Evolutionary conservation across 768 basidiomycete species (phyloP).

Genomic region (Lentinula sp.): DNA sequence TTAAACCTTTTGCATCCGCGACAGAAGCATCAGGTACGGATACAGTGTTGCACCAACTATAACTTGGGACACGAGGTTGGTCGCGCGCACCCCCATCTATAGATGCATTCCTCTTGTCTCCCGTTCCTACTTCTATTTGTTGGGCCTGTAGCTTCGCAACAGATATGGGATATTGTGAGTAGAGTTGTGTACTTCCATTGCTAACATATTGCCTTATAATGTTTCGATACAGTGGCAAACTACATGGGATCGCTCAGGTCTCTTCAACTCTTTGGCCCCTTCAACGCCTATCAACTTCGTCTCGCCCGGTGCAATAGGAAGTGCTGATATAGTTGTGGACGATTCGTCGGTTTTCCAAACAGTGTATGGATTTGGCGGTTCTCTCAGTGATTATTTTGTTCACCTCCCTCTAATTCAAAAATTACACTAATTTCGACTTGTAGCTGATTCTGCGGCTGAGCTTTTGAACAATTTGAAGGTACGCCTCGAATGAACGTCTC

Average conservation of each 20-base stretch:
- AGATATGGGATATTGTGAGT: constrained; percentile 50
- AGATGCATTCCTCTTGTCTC: background rate
- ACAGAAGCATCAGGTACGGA: background rate
- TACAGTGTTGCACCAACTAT: background rate
- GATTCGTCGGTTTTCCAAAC: constrained; percentile 52
- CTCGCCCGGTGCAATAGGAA: constrained; percentile 48
- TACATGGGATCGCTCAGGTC: constrained; percentile 43
- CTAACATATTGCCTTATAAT: background rate
- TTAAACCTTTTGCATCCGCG: background rate
- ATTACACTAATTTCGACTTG: background rate
- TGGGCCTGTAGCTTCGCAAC: constrained; percentile 31
- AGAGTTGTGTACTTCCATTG: background rate
- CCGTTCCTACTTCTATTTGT: constrained; percentile 8
- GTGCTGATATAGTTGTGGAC: constrained; percentile 58
- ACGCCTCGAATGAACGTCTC: background rate
- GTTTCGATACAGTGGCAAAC: constrained; percentile 49
- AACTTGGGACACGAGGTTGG: background rate
- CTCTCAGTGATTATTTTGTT: constrained; percentile 43
- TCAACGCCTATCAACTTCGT: constrained; percentile 52
- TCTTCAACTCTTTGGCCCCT: constrained; percentile 43
- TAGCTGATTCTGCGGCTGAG: constrained; percentile 69
- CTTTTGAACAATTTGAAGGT: constrained; percentile 65
- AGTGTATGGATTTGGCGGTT: constrained; percentile 62
- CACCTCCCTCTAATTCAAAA: background rate
- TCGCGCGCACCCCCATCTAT: background rate